phyloP scores from a whole-genome alignment of 257 asterid species.

The Handroanthus guayacan region DNA sequence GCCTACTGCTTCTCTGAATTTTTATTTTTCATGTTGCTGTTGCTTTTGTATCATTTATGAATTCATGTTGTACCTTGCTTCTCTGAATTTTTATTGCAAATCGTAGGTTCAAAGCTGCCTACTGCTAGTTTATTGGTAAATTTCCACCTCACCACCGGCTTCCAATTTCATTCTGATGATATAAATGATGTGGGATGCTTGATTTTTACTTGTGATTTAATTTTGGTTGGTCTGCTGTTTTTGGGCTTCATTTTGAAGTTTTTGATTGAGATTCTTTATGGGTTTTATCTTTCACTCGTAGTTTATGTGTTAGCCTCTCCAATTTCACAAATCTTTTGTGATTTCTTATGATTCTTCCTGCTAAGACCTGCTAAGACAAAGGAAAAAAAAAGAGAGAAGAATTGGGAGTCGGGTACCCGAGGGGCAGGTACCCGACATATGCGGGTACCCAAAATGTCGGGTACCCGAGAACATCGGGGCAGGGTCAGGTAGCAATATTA shows the following conservation, averaged over 20 bases:
- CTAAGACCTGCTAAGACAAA: slow-evolving; percentile 13
- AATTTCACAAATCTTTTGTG: neutral
- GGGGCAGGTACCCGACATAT: no score
- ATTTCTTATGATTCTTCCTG: neutral
- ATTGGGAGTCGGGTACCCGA: no score
- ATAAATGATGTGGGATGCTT: neutral
- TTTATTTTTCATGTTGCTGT: no score
- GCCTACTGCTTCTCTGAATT: no score
- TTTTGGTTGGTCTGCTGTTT: neutral
- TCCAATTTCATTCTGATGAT: slow-evolving; percentile 15
- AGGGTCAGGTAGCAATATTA: no score
- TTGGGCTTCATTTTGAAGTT: neutral
- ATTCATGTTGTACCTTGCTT: no score
- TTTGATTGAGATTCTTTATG: neutral
- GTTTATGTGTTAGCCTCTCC: neutral
- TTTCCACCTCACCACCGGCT: neutral
- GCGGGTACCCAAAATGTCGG: no score
- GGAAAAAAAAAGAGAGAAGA: no score
- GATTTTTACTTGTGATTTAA: neutral
- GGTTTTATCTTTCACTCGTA: neutral
- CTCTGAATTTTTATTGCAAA: slow-evolving; percentile 24
- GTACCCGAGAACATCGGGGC: no score
- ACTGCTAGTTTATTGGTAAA: slow-evolving; percentile 25
- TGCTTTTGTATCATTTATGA: no score
- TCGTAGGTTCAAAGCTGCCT: neutral